A percentile compares a stretch with the other conserved stretches of the same genome.
phyloP scores from a whole-genome alignment of 2,329 filamentous ascomycete species.

The Trichoderma koningiopsis region DNA sequence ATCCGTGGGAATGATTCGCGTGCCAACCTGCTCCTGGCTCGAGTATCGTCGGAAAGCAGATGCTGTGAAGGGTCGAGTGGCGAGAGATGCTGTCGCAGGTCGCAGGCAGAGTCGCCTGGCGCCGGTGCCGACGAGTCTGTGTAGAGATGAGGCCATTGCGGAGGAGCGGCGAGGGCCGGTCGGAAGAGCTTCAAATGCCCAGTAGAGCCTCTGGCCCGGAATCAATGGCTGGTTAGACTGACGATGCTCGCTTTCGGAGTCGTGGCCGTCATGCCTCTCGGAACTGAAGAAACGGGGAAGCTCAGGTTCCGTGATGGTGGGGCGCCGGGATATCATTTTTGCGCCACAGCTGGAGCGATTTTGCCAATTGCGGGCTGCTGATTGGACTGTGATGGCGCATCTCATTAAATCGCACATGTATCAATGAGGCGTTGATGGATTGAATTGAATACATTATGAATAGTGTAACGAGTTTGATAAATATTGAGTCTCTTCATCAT shows the following conservation, averaged over 20 bases:
- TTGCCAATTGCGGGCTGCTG: slow-evolving; percentile 34
- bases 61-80: slow-evolving; percentile 66
- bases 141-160: slow-evolving; percentile 68
- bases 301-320: slow-evolving; percentile 36
- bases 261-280: slow-evolving; percentile 38
- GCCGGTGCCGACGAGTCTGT: slow-evolving; percentile 71
- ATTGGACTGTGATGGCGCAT: slow-evolving; percentile 30
- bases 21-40: slow-evolving; percentile 54
- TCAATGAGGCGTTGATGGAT: not conserved
- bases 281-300: slow-evolving; percentile 36
- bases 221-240: slow-evolving; percentile 39
- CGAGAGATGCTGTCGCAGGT: slow-evolving; percentile 41
- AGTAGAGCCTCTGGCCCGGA: slow-evolving; percentile 41
- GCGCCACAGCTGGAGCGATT: slow-evolving; percentile 29
- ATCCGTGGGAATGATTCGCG: slow-evolving; percentile 66
- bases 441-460: not conserved
- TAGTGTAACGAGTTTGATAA: not conserved
- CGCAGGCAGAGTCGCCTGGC: slow-evolving; percentile 67
- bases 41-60: slow-evolving; percentile 65
- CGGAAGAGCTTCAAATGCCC: slow-evolving; percentile 38
- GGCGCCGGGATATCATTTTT: slow-evolving; percentile 39
- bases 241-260: slow-evolving; percentile 36
- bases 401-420: not conserved
- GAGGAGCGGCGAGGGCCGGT: slow-evolving; percentile 33
- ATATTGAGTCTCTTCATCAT: not conserved